These are phyloP conservation scores for Paecilomyces sp. DNA, from an alignment of 2,329 filamentous ascomycete species.

Conservation along the genomic window DNA sequence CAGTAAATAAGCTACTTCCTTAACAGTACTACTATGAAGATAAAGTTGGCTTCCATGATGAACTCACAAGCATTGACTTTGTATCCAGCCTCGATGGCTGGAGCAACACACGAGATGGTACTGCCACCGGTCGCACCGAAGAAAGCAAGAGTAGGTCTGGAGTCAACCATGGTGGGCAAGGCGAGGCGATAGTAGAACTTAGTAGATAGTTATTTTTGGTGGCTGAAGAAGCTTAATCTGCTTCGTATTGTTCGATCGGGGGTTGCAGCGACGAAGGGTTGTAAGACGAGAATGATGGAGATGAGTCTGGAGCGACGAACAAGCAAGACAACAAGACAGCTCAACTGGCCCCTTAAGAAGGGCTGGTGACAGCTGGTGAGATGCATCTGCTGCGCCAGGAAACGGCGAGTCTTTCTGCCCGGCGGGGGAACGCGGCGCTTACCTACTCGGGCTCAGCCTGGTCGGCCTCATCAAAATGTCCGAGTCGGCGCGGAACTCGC, in stretches of 20 bases:
- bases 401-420: background rate
- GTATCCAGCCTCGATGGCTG: conserved; percentile 38
- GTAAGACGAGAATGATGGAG: background rate
- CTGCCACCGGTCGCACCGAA: conserved; percentile 47
- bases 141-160: conserved; percentile 37
- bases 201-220: background rate
- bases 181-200: background rate
- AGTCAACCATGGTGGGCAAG: background rate
- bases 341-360: background rate
- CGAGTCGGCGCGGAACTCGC: background rate
- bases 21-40: background rate
- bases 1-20: background rate
- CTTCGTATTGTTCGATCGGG: background rate
- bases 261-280: background rate
- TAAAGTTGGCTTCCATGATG: background rate
- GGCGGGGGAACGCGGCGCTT: background rate
- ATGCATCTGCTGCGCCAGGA: background rate
- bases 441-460: background rate
- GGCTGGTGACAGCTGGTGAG: background rate
- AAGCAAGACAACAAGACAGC: background rate
- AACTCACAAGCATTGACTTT: conserved; percentile 30
- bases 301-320: background rate
- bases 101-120: conserved; percentile 35
- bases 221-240: background rate
- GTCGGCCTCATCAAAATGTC: background rate